Evolutionary conservation across 2,329 filamentous ascomycete genomes (phyloP), one percentile per base, ranked within the genome.

Genomic region (Fusarium verrucosum): DNA sequence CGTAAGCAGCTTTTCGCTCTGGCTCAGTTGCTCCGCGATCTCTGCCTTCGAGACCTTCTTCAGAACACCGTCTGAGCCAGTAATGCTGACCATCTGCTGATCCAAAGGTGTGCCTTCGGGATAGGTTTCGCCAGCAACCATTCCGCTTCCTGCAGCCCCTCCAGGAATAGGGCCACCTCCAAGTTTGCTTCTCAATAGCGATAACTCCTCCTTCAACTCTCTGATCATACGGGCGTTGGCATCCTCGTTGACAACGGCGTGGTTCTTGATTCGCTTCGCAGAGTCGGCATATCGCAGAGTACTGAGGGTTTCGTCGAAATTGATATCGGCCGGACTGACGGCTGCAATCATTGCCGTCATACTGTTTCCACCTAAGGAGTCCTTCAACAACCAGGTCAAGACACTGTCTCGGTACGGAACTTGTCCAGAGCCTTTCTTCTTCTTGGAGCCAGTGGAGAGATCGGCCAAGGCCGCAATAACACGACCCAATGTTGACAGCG

Each of bases 261-360:
- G 95, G 80, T 99, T 99, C 92, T 98, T 98, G 85, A 99, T 99
- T 71, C 95, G 89, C 81, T 99, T 99, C 23, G 95, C 95, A 9
- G 93, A 97, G 75, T 99, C 94, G 53, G 96, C 95, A 77, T 99
- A 99, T 73, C 96, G 88, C 25, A 99, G 83, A 1, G 95, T 99
- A 75, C 94, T 95, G 17, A 99, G 83, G 1, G 96, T 99, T 78
- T 99, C 95, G 68, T 99, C 95, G 74, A 96, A 98, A 79, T 99
- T 99, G 81, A 98, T 98, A 78, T 99, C 95, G 51, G 95, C 95
- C 5, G 95, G 95, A 73, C 94, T 97, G 74, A 99, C 97, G 49
- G 94, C 94, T 46, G 95, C 96, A 83, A 99, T 99, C 96, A 99
- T 99, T 58, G 95, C 95, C 22, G 95, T 99, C 92, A 98, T 94